phyloP scores from a whole-genome alignment of 805 yeast species.

The Saturnispora dispora region DNA sequence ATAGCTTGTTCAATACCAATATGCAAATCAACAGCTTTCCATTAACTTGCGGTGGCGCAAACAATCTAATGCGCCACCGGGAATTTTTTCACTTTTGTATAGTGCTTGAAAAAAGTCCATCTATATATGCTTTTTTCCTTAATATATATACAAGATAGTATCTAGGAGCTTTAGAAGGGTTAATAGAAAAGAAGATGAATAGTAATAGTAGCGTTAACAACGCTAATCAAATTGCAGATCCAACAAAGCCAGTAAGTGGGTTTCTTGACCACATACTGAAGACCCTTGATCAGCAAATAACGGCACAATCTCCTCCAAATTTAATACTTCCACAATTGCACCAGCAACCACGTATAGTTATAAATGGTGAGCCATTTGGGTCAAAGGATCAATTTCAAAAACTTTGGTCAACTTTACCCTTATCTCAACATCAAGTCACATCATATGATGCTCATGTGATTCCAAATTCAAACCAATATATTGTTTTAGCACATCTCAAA shows the following conservation, averaged over 20 bases:
- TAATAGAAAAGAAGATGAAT: background rate
- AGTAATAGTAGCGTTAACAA: no score
- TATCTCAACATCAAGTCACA: slow-evolving; percentile 53
- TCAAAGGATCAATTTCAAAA: slow-evolving; percentile 46
- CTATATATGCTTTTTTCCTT: background rate
- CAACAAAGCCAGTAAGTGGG: slow-evolving; percentile 1
- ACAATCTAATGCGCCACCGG: background rate
- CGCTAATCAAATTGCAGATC: background rate
- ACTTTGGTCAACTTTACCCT: slow-evolving; percentile 47
- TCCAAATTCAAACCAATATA: slow-evolving; percentile 33
- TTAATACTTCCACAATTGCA: slow-evolving; percentile 39
- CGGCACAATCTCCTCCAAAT: slow-evolving; percentile 12
- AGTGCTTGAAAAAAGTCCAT: background rate
- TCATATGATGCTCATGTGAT: slow-evolving; percentile 58
- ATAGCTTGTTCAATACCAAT: background rate
- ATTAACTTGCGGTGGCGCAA: background rate
- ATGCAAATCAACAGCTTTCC: background rate
- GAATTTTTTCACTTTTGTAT: background rate
- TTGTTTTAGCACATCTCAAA: slow-evolving; percentile 43
- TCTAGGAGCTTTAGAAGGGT: background rate
- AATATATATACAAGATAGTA: background rate
- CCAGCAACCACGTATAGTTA: slow-evolving; percentile 41
- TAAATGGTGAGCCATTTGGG: slow-evolving; percentile 51
- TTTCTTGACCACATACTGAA: slow-evolving; percentile 18
- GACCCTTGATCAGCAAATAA: slow-evolving; percentile 20